phyloP scores from a whole-genome alignment of 306 rosid genomes.

The Trifolium dubium region DNA sequence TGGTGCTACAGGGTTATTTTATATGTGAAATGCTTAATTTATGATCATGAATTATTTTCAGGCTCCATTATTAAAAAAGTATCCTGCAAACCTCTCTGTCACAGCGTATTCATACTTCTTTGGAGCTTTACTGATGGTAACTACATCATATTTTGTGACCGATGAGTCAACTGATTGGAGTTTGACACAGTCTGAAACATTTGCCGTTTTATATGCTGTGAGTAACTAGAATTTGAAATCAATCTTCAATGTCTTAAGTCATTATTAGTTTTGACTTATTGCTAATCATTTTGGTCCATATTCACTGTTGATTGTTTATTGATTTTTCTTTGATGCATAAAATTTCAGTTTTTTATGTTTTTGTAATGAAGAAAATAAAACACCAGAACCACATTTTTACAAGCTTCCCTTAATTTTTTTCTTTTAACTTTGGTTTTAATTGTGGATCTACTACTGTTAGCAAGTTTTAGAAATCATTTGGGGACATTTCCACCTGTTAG shows the following conservation, averaged over 20 bases:
- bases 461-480: no score
- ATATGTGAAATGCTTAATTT: conserved; percentile 38
- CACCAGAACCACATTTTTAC: conserved; percentile 12
- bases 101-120: conserved; percentile 86
- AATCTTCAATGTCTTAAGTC: conserved; percentile 20
- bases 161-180: conserved; percentile 81
- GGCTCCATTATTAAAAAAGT: conserved; percentile 88
- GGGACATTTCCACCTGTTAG: conserved; percentile 1
- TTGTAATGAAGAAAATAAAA: conserved; percentile 8
- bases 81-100: conserved; percentile 87
- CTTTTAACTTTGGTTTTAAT: conserved; percentile 1
- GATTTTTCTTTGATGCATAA: conserved; percentile 19
- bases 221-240: conserved; percentile 46
- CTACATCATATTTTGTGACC: conserved; percentile 69
- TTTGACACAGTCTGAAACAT: conserved; percentile 72
- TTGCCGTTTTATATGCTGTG: conserved; percentile 91
- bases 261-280: conserved; percentile 6
- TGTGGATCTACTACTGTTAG: conserved; percentile 5
- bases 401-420: conserved; percentile 7
- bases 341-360: conserved; percentile 7
- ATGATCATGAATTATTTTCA: conserved; percentile 50
- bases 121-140: conserved; percentile 86
- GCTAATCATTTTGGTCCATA: conserved; percentile 29
- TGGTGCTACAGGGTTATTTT: conserved; percentile 19
- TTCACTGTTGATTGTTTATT: conserved; percentile 35